Conservation (phyloP, 768 basidiomycete genomes). For the Leccinum subtestaceum region DNA sequence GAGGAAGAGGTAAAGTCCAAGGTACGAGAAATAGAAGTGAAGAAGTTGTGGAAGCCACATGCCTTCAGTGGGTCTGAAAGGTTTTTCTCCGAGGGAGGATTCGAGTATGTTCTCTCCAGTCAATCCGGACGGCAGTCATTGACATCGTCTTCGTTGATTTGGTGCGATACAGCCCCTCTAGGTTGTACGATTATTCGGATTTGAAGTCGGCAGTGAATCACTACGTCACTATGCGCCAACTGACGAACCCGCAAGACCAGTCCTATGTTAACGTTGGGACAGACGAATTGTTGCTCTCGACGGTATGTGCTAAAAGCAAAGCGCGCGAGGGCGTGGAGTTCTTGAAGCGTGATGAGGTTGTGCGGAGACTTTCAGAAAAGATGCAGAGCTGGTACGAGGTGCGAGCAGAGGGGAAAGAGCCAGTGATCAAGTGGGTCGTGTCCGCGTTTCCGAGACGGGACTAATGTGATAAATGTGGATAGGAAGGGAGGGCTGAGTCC, state of each 20-base stretch:
- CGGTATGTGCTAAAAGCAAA: slow-evolving; percentile 37
- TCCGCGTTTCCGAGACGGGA: not conserved
- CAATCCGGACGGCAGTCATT: not conserved
- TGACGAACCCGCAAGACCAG: slow-evolving; percentile 65
- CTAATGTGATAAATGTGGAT: not conserved
- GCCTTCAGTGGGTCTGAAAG: slow-evolving; percentile 41
- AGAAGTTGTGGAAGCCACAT: slow-evolving; percentile 77
- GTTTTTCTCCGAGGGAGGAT: slow-evolving; percentile 63
- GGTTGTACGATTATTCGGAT: slow-evolving; percentile 55
- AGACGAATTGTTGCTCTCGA: slow-evolving; percentile 43
- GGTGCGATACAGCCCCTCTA: slow-evolving; percentile 40
- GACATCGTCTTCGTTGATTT: not conserved
- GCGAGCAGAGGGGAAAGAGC: slow-evolving; percentile 50
- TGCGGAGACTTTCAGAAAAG: slow-evolving; percentile 48
- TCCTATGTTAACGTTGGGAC: slow-evolving; percentile 61
- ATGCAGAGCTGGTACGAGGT: slow-evolving; percentile 84
- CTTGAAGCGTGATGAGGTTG: slow-evolving; percentile 64
- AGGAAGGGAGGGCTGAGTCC: slow-evolving; percentile 80
- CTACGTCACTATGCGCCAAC: slow-evolving; percentile 58
- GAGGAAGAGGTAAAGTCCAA: slow-evolving; percentile 48
- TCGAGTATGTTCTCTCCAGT: slow-evolving; percentile 46
- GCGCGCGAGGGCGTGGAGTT: slow-evolving; percentile 41
- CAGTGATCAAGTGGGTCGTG: slow-evolving; percentile 52
- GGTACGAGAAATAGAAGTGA: slow-evolving; percentile 54
- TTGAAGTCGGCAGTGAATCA: slow-evolving; percentile 55